Conservation (phyloP, 305 asterid genomes). For the Solanum aculeatissimum region DNA sequence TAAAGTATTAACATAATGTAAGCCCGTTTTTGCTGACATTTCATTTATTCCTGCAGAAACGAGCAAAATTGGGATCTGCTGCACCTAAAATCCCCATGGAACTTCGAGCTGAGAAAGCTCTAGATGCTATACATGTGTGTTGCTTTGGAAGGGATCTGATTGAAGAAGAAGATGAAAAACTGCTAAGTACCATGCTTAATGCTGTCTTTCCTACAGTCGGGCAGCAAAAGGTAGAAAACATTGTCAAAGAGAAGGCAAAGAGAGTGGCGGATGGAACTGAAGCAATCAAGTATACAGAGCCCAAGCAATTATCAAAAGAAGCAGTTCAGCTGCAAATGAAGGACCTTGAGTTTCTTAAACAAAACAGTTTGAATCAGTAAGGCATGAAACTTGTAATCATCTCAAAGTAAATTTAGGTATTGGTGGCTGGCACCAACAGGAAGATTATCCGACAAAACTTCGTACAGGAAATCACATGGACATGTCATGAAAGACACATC, state of each 20-base stretch:
- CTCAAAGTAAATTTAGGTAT: background rate
- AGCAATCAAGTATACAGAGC: slow-evolving; percentile 41
- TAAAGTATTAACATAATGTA: background rate
- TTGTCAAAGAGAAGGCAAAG: slow-evolving; percentile 57
- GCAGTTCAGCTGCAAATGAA: slow-evolving; percentile 86
- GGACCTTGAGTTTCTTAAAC: slow-evolving; percentile 71
- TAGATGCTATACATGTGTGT: slow-evolving; percentile 72
- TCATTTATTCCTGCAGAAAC: slow-evolving; percentile 32
- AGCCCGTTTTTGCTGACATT: background rate
- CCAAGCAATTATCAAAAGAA: slow-evolving; percentile 66
- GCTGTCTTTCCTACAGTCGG: slow-evolving; percentile 70
- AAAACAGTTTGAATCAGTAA: slow-evolving; percentile 4
- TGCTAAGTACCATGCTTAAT: slow-evolving; percentile 45
- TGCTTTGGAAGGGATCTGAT: slow-evolving; percentile 59
- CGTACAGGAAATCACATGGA: background rate
- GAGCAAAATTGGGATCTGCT: slow-evolving; percentile 38
- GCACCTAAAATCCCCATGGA: slow-evolving; percentile 62
- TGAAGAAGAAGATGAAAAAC: slow-evolving; percentile 61
- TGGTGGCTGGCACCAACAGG: background rate
- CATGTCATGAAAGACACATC: background rate
- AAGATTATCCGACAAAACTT: background rate
- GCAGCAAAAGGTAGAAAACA: slow-evolving; percentile 28
- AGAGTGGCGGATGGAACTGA: slow-evolving; percentile 66
- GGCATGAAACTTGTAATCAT: background rate
- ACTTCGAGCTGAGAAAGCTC: slow-evolving; percentile 77